phyloP scores from a whole-genome alignment of 768 basidiomycete species.

The Auricularia sp. region DNA sequence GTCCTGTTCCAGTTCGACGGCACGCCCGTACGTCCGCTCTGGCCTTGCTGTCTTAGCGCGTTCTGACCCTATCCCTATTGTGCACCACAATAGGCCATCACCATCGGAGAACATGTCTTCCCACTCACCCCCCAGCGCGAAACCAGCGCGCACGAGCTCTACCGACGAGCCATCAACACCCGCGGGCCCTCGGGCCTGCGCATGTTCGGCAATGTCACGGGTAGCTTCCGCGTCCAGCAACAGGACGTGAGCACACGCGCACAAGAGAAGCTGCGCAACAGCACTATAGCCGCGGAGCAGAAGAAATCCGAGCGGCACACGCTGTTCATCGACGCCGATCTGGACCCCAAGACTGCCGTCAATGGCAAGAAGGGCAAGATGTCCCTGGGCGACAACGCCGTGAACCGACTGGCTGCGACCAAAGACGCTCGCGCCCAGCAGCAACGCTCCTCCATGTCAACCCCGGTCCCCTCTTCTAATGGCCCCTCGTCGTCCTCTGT shows the following conservation, averaged over 20 bases:
- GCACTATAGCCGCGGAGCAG: constrained; percentile 29
- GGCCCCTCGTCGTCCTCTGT: constrained; percentile 13
- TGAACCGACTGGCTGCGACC: constrained; percentile 18
- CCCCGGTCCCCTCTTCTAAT: constrained; percentile 20
- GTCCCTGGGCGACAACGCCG: constrained; percentile 6
- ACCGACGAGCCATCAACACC: constrained; percentile 51
- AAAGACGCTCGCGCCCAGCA: constrained; percentile 21
- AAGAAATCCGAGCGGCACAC: constrained; percentile 41
- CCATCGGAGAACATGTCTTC: constrained; percentile 56
- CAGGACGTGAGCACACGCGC: constrained; percentile 25
- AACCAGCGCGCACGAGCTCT: constrained; percentile 57
- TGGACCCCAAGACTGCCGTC: constrained; percentile 13
- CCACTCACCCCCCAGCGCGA: constrained; percentile 48
- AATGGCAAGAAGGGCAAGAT: constrained; percentile 31
- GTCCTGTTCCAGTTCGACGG: constrained; percentile 56
- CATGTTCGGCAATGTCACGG: constrained; percentile 63
- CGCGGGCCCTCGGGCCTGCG: constrained; percentile 56
- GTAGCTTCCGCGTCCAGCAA: constrained; percentile 61
- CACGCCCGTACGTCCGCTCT: constrained; percentile 36
- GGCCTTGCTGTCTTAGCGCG: background rate
- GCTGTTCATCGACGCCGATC: constrained; percentile 32
- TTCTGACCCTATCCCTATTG: background rate
- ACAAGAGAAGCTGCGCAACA: constrained; percentile 29
- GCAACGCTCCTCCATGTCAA: constrained; percentile 8
- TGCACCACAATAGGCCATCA: constrained; percentile 39